Base-by-base conservation (phyloP, 1,139 yeast genomes). In the Taiozyma sp. region DNA sequence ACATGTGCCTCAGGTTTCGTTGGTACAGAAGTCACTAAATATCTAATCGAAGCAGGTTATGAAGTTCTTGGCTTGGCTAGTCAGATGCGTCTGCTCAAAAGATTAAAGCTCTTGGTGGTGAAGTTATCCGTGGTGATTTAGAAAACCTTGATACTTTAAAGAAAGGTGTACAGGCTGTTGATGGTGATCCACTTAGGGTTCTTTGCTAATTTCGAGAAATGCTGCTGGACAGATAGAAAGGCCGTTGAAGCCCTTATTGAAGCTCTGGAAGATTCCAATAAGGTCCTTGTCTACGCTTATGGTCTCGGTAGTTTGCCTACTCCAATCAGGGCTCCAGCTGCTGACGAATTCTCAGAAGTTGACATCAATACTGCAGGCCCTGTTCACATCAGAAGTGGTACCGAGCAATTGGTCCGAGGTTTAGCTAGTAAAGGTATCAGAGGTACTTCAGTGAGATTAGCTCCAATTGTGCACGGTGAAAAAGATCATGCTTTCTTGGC, bases 101-200 rank as follows among this genome's bases (percentile, higher is more conserved):
- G 34, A 41, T 65, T 21, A 30, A 46, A 30, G 45, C 49, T 3
- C 32, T 55, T n/a, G 69, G 68, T 32, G 62, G 52, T 10, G 49
- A 57, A 28, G 53, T 37, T 19, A 10, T 46, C 13, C 16, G 28
- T 39, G 47, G 47, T 28, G 21, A 28, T 21, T 19, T 47, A 24
- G 43, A 43, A n/a, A 41, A 47, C 24, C 11, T 43, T 13, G 49
- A 43, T 0, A 3, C 35, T 1, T 24, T 47, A 4, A 19, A 14
- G 19, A 53, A 59, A 46, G 66, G 60, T 21, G 66, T 68, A 11
- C 45, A 51, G 10, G 61, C 60, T 34, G 45, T 66, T 11, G 74
- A 71, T 21, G 71, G 66, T 50, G 5, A 44, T 70, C 19, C 74
- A 71, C 49, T 52, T 68, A 40, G 76, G 66, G 1, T 70, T 63